These are phyloP conservation scores for Globisporangium perplexum DNA, from an alignment of 352 stramenopile species.

Conservation along the genomic window DNA sequence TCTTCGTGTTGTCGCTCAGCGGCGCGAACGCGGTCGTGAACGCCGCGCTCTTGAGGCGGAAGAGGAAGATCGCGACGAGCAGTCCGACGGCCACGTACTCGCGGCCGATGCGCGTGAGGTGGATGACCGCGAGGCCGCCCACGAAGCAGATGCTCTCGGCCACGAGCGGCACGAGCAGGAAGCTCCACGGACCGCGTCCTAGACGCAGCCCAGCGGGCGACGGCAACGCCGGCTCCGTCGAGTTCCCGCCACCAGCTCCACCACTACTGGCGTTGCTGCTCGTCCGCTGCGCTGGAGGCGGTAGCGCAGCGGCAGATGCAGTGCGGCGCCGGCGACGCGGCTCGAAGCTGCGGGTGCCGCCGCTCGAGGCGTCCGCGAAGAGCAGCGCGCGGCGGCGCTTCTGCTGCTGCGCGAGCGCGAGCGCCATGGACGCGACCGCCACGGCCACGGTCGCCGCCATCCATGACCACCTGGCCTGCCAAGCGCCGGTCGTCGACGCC, in stretches of 20 bases:
- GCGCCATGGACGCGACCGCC: conserved; percentile 24
- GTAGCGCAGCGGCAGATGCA: not conserved
- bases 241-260: too few relatives aligned
- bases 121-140: conserved; percentile 18
- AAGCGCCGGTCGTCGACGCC: not conserved
- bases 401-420: conserved; percentile 21
- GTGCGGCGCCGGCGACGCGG: conserved; percentile 4
- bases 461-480: conserved; percentile 19
- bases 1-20: conserved; percentile 28
- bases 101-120: conserved; percentile 15
- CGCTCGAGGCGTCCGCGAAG: not conserved
- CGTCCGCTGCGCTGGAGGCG: not conserved
- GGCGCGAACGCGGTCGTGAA: conserved; percentile 19
- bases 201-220: conserved; percentile 18
- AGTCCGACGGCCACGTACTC: conserved; percentile 17
- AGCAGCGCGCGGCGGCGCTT: conserved; percentile 14
- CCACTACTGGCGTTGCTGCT: not conserved
- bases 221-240: not conserved
- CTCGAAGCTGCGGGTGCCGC: conserved; percentile 2
- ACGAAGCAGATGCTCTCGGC: conserved; percentile 26
- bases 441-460: conserved; percentile 21
- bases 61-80: conserved; percentile 26
- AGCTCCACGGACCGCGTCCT: conserved; percentile 20
- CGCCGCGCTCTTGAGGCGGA: conserved; percentile 29
- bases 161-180: conserved; percentile 27